phyloP scores from a whole-genome alignment of 139 green algal genomes.

The Mesotaenium endlicherianum region DNA sequence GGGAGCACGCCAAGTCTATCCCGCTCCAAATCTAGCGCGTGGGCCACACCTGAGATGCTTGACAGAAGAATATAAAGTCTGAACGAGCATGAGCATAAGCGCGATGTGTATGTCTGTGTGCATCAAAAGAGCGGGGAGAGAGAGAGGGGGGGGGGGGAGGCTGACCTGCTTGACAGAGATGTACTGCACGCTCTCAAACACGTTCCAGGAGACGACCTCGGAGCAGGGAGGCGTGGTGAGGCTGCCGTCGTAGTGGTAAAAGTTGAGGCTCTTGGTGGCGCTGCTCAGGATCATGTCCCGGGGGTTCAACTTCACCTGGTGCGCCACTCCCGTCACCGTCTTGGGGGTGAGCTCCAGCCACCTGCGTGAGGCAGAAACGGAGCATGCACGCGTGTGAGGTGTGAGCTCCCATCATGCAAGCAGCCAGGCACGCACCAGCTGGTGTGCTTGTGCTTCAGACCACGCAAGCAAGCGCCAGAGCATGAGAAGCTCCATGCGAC shows the following conservation, averaged over 20 bases:
- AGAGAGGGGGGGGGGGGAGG: background rate
- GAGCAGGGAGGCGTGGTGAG: constrained; percentile 7
- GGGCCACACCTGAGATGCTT: background rate
- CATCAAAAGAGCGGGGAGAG: constrained; percentile 1
- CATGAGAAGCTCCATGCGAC: too few species aligned
- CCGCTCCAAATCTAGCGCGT: too few species aligned
- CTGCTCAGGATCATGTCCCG: background rate
- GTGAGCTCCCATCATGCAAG: too few species aligned
- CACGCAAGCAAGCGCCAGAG: too few species aligned
- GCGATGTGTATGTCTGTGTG: background rate
- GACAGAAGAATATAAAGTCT: background rate
- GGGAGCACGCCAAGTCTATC: background rate
- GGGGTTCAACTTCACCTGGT: background rate
- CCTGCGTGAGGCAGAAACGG: too few species aligned
- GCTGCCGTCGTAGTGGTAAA: background rate
- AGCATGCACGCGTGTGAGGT: too few species aligned
- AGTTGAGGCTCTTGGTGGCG: background rate
- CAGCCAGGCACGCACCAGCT: too few species aligned
- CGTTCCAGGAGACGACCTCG: constrained; percentile 8
- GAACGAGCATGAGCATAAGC: background rate
- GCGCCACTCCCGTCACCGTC: background rate
- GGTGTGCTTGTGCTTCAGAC: too few species aligned
- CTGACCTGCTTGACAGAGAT: constrained; percentile 3
- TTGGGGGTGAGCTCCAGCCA: too few species aligned
- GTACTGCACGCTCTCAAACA: background rate